Percentiles rank a stretch among this genome's conserved stretches.
Evolutionary conservation across 495 filamentous ascomycete species (phyloP).

Genomic region (Penicillium ucsense): DNA sequence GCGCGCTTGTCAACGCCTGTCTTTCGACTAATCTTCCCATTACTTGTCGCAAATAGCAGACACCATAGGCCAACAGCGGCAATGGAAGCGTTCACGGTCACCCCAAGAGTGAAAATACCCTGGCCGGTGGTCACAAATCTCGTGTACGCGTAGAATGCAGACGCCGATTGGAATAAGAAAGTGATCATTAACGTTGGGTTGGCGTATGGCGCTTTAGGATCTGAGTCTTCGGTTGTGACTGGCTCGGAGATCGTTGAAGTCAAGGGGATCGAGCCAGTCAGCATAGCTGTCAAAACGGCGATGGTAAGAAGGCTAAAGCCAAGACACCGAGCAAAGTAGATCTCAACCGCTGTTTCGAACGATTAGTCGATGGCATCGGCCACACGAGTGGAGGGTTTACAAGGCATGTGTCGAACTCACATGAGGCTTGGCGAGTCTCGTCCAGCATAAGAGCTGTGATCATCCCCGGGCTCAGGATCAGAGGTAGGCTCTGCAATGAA

Average conservation of each 20-base stretch:
- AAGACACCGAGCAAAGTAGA: slow-evolving; percentile 62
- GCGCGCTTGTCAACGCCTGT: slow-evolving; percentile 74
- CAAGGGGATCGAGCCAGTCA: slow-evolving; percentile 70
- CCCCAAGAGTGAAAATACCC: slow-evolving; percentile 45
- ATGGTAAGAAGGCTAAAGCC: slow-evolving; percentile 60
- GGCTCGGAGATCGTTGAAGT: slow-evolving; percentile 36
- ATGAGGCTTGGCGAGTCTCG: slow-evolving; percentile 44
- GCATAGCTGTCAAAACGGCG: slow-evolving; percentile 52
- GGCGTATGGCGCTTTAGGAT: slow-evolving; percentile 59
- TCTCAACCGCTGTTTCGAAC: slow-evolving; percentile 45
- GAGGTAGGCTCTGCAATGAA: slow-evolving; percentile 51
- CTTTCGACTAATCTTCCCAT: slow-evolving; percentile 52
- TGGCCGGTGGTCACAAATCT: slow-evolving; percentile 46
- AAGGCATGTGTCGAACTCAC: slow-evolving; percentile 26
- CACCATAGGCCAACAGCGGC: slow-evolving; percentile 62
- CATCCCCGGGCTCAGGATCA: slow-evolving; percentile 56
- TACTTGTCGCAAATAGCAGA: slow-evolving; percentile 58
- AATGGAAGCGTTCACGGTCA: slow-evolving; percentile 41
- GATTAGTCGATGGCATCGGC: not conserved
- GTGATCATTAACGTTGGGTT: slow-evolving; percentile 58
- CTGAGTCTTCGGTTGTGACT: slow-evolving; percentile 32
- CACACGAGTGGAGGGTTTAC: not conserved
- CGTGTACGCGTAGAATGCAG: slow-evolving; percentile 60
- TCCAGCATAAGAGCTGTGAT: slow-evolving; percentile 53
- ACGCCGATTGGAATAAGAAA: slow-evolving; percentile 50